A percentile compares a stretch with the other conserved stretches of the same genome.
Evolutionary conservation across 306 rosid species (phyloP).

Genomic region (Cicer yamashitae): DNA sequence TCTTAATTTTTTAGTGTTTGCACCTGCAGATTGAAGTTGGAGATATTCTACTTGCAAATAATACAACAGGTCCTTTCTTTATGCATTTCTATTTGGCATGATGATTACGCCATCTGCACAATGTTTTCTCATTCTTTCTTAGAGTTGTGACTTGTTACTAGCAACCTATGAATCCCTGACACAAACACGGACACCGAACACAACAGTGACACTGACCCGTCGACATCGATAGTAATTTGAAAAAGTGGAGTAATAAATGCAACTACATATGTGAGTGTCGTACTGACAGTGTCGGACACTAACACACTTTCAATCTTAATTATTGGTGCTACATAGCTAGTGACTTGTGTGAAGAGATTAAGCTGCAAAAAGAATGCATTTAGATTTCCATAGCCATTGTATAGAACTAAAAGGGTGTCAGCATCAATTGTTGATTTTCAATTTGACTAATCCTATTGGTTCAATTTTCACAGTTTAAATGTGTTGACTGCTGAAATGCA

Average conservation of each 20-base stretch:
- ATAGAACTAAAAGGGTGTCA: slow-evolving; percentile 9
- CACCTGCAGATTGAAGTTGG: slow-evolving; percentile 67
- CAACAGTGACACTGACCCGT: too few relatives aligned
- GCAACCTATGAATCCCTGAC: too few relatives aligned
- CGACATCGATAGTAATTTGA: too few relatives aligned
- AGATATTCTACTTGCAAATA: slow-evolving; percentile 63
- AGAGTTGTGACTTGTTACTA: background rate
- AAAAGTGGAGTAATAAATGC: too few relatives aligned
- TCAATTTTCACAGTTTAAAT: slow-evolving; percentile 3
- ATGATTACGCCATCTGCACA: slow-evolving; percentile 26
- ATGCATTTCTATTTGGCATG: slow-evolving; percentile 11
- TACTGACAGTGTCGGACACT: too few relatives aligned
- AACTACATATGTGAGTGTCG: too few relatives aligned
- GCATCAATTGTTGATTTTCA: background rate
- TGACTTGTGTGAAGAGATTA: too few relatives aligned
- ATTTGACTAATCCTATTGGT: slow-evolving; percentile 18
- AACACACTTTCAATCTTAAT: too few relatives aligned
- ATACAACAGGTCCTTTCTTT: slow-evolving; percentile 66
- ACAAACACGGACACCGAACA: too few relatives aligned
- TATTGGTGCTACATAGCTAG: too few relatives aligned
- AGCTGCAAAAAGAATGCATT: background rate
- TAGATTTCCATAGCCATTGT: slow-evolving; percentile 24
- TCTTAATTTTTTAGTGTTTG: slow-evolving; percentile 33
- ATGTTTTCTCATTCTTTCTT: background rate
- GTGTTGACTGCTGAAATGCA: background rate